A percentile compares a stretch with the other conserved stretches of the same genome.
phyloP scores from a whole-genome alignment of 1,284 basidiomycete species.

The Bjerkandera adusta region DNA sequence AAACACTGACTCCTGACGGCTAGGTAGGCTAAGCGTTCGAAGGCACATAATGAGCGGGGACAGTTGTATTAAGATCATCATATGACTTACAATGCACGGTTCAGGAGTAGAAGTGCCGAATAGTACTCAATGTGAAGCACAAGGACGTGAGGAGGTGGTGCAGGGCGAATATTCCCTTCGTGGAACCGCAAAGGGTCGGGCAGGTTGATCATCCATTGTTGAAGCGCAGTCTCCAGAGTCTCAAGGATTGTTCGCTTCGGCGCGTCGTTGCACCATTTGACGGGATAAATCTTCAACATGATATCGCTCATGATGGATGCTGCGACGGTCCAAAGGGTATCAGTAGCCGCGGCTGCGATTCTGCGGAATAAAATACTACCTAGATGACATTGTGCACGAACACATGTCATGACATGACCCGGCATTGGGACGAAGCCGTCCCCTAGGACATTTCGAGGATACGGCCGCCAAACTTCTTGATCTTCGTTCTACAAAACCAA shows the following conservation, averaged over 20 bases:
- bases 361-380: constrained; percentile 40
- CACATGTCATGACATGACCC: constrained; percentile 51
- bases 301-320: constrained; percentile 65
- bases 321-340: constrained; percentile 24
- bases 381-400: constrained; percentile 58
- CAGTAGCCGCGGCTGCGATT: not conserved
- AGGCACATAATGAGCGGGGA: too few relatives aligned
- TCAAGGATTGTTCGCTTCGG: constrained; percentile 48
- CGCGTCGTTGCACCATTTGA: constrained; percentile 46
- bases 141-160: constrained; percentile 65
- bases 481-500: constrained; percentile 46
- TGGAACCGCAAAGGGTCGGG: constrained; percentile 66
- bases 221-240: constrained; percentile 64
- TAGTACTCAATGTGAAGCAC: constrained; percentile 79
- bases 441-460: constrained; percentile 37
- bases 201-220: constrained; percentile 75
- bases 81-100: constrained; percentile 75
- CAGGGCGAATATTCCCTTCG: constrained; percentile 44
- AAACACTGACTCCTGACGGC: too few relatives aligned
- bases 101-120: constrained; percentile 71
- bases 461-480: constrained; percentile 53
- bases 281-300: constrained; percentile 72
- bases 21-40: too few relatives aligned
- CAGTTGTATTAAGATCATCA: not conserved
- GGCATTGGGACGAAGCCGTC: constrained; percentile 44